Conservation (phyloP, 306 rosid species). For the Abrus pulchellus region DNA sequence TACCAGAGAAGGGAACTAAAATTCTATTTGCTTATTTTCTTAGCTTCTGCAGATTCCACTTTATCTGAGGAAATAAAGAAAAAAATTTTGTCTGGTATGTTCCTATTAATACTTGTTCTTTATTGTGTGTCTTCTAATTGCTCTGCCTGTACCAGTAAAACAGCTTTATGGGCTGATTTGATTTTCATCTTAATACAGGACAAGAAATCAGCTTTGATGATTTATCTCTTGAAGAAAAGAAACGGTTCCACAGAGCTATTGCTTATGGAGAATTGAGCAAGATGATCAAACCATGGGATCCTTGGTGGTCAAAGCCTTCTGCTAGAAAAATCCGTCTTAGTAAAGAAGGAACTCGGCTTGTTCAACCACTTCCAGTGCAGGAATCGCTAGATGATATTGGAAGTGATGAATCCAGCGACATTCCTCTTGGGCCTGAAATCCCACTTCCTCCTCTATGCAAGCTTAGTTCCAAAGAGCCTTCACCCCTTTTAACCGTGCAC, state of each 20-base stretch:
- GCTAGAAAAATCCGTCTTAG: constrained; percentile 78
- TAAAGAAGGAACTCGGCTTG: constrained; percentile 83
- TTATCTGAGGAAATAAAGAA: constrained; percentile 72
- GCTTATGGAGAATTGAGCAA: constrained; percentile 88
- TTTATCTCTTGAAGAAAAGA: constrained; percentile 83
- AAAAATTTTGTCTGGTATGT: constrained; percentile 71
- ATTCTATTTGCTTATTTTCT: constrained; percentile 33
- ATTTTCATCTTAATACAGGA: constrained; percentile 58
- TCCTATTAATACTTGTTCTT: constrained; percentile 38
- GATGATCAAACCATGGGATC: constrained; percentile 96
- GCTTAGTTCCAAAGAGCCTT: constrained; percentile 80
- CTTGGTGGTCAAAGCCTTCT: constrained; percentile 91
- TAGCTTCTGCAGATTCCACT: constrained; percentile 62
- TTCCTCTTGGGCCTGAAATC: constrained; percentile 78
- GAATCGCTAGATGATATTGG: constrained; percentile 46
- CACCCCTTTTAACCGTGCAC: constrained; percentile 81
- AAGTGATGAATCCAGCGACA: constrained; percentile 54
- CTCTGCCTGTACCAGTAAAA: constrained; percentile 16
- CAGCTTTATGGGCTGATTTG: constrained; percentile 41
- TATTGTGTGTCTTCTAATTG: constrained; percentile 6
- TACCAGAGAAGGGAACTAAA: constrained; percentile 35
- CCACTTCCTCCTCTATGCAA: constrained; percentile 76
- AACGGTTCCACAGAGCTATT: constrained; percentile 80
- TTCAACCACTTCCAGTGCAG: constrained; percentile 63
- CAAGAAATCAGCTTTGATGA: constrained; percentile 78